Evolutionary conservation across 1,284 basidiomycete genomes (phyloP), one percentile per base, ranked within the genome.

Genomic region (Cutaneotrichosporon mucoides): DNA sequence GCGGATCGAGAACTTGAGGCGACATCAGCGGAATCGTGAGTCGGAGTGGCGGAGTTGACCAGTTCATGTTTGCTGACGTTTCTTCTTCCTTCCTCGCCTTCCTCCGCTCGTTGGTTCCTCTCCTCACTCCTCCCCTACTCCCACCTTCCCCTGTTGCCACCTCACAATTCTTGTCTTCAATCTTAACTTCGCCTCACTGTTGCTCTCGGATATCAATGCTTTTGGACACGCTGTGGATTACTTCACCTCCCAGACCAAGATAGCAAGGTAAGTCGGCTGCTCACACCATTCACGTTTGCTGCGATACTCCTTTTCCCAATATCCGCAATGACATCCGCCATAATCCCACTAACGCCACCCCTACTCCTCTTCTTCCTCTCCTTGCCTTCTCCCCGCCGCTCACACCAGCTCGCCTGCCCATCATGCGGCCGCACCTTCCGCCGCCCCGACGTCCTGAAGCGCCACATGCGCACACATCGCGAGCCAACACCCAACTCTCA

Each of bases 1-100:
- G 12, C 49, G 49, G 2, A 51, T 51, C 13, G 49, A 51, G 49
- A 51, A 51, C 38, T 37, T 51, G 6, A 37, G 49, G 5, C n/a
- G 49, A 38, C 49, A 51, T 15, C 49, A 51, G 38, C 49, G 49
- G 4, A 51, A 51, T n/a, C 49, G 49, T 51, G 49, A 41, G 49
- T 41, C 24, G 24, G 24, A 24, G 24, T 24, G 24, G 24, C 24
- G 24, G 24, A 24, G 24, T 24, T 24, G 24, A 24, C 24, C 24
- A 24, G 24, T 24, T 24, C 24, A 24, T 3, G 24, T 24, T 24
- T 24, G 24, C 24, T 24, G 24, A 24, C 3, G 24, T 24, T 24
- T 24, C 24, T 24, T 24, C 24, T 24, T 24, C 24, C 24, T 24
- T 24, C 24, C 24, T 24, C 24, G 24, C 24, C 24, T 24, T 24